Evolutionary conservation across 2,329 filamentous ascomycete species (phyloP).

Genomic region (Rhinocladiella similis): DNA sequence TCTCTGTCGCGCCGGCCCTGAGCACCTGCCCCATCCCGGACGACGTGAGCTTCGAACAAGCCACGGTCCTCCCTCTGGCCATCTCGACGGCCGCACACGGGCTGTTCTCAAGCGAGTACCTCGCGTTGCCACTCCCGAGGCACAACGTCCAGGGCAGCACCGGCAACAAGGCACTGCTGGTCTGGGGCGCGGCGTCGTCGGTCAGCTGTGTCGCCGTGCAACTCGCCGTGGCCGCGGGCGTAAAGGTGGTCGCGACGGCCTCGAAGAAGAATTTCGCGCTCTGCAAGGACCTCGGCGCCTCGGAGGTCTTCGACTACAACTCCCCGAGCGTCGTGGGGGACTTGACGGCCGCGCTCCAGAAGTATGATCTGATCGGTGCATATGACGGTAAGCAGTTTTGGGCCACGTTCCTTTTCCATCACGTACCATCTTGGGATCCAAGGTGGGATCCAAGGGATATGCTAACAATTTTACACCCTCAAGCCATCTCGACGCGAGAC

Average conservation of each 20-base stretch:
- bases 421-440: slow-evolving; percentile 13
- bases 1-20: slow-evolving; percentile 29
- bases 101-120: slow-evolving; percentile 32
- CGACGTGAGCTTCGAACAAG: slow-evolving; percentile 32
- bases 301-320: slow-evolving; percentile 47
- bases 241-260: slow-evolving; percentile 42
- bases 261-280: slow-evolving; percentile 46
- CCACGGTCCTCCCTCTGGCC: slow-evolving; percentile 35
- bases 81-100: slow-evolving; percentile 35
- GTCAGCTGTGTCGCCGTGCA: slow-evolving; percentile 50
- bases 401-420: neutral
- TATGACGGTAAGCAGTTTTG: slow-evolving; percentile 20
- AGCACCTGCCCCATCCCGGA: slow-evolving; percentile 32
- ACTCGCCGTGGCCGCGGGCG: slow-evolving; percentile 41
- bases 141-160: neutral
- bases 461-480: too few species aligned
- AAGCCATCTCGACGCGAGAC: slow-evolving; percentile 19
- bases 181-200: slow-evolving; percentile 55
- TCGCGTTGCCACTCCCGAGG: slow-evolving; percentile 22
- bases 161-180: slow-evolving; percentile 38
- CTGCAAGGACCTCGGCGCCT: slow-evolving; percentile 46
- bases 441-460: too few species aligned
- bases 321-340: slow-evolving; percentile 23
- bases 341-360: slow-evolving; percentile 21
- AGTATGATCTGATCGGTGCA: slow-evolving; percentile 10